Evolutionary conservation across 23 red algal genomes (phyloP).

Genomic region (Pyropia yezoensis): DNA sequence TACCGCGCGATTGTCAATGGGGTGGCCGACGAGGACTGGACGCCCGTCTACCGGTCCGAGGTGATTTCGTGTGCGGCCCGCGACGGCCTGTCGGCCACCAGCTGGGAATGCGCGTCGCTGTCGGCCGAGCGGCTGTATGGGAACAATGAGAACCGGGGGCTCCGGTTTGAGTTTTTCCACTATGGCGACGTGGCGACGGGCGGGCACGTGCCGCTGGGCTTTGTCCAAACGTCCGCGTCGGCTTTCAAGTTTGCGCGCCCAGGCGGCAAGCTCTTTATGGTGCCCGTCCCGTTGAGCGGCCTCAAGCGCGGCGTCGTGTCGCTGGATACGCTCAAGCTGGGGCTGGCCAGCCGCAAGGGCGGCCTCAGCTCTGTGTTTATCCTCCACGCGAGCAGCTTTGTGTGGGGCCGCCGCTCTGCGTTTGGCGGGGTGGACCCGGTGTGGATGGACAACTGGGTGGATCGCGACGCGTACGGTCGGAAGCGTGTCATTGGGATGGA

Average conservation of each 20-base stretch:
- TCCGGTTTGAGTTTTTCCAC: constrained; percentile 48
- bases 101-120: constrained; percentile 36
- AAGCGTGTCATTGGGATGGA: constrained; percentile 19
- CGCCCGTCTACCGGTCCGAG: constrained; percentile 50
- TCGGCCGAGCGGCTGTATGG: constrained; percentile 53
- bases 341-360: constrained; percentile 27
- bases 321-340: constrained; percentile 55
- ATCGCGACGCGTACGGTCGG: constrained; percentile 44
- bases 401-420: constrained; percentile 19
- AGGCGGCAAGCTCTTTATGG: constrained; percentile 54
- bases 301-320: constrained; percentile 40
- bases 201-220: constrained; percentile 38
- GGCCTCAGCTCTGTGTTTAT: constrained; percentile 43
- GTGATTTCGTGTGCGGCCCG: constrained; percentile 14
- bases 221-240: constrained; percentile 49
- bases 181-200: constrained; percentile 20
- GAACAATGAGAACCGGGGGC: constrained; percentile 42
- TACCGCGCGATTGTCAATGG: constrained; percentile 56
- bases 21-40: constrained; percentile 59
- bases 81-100: too few relatives aligned
- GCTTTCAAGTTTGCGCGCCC: constrained; percentile 50
- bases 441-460: constrained; percentile 34
- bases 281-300: constrained; percentile 25
- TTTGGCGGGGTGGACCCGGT: constrained; percentile 11
- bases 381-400: constrained; percentile 23